Percentiles rank a stretch among this genome's conserved stretches.
These are phyloP conservation scores for Moesziomyces aphidis DNA, from an alignment of 1,284 basidiomycete genomes.

Conservation along the genomic window DNA sequence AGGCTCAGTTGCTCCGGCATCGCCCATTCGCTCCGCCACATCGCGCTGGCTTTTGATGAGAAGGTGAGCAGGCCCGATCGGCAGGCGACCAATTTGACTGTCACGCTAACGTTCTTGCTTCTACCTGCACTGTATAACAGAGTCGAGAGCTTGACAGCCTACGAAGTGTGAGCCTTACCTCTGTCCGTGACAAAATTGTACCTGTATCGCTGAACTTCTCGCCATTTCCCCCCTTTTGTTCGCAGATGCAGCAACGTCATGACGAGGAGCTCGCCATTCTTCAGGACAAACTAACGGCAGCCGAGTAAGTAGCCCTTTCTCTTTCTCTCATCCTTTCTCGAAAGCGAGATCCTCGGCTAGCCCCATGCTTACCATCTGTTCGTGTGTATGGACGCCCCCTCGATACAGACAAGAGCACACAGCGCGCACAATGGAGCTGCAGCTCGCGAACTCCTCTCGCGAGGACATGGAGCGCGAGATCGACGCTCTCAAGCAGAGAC, in stretches of 20 bases:
- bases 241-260: neutral
- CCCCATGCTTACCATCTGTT: no score
- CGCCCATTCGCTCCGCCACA: constrained; percentile 32
- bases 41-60: constrained; percentile 36
- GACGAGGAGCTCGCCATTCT: neutral
- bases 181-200: constrained; percentile 7
- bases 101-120: neutral
- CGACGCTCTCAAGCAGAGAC: constrained; percentile 7
- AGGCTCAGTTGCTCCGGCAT: constrained; percentile 18
- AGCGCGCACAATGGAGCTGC: constrained; percentile 6
- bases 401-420: constrained; percentile 8
- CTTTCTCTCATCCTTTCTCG: no score
- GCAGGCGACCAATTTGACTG: neutral
- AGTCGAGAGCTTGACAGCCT: constrained; percentile 41
- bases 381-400: no score
- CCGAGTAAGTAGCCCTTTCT: neutral
- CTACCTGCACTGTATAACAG: neutral
- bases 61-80: constrained; percentile 18
- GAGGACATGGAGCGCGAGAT: constrained; percentile 7
- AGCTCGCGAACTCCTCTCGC: constrained; percentile 3
- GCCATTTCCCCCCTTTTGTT: neutral
- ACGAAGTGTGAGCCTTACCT: constrained; percentile 3
- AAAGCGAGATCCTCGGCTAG: no score
- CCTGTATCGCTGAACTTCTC: neutral
- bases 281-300: neutral